A percentile compares a stretch with the other conserved stretches of the same genome.
phyloP scores from a whole-genome alignment of 2,329 filamentous ascomycete genomes.

The Cercospora janseana region DNA sequence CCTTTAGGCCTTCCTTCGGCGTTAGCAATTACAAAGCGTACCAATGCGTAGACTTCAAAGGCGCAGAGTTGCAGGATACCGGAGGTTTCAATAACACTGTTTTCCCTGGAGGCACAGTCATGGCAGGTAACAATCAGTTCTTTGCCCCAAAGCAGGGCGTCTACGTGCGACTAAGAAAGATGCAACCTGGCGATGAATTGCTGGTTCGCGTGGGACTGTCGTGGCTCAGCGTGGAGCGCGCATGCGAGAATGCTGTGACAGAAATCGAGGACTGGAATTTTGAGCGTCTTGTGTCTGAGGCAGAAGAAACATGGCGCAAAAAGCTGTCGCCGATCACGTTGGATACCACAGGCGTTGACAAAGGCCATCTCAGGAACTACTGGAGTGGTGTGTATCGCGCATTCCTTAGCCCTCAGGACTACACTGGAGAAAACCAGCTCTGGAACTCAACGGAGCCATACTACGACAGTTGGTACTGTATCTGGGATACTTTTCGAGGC shows the following conservation, averaged over 20 bases:
- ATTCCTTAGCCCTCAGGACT: constrained; percentile 47
- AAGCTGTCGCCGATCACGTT: constrained; percentile 42
- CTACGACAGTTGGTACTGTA: constrained; percentile 57
- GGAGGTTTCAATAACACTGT: constrained; percentile 58
- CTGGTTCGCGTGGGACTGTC: constrained; percentile 65
- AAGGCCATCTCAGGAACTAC: constrained; percentile 41
- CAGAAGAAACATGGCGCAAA: constrained; percentile 41
- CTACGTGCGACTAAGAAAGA: constrained; percentile 38
- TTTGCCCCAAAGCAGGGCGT: constrained; percentile 20
- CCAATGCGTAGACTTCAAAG: constrained; percentile 59
- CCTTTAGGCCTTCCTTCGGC: constrained; percentile 62
- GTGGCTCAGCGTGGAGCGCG: constrained; percentile 63
- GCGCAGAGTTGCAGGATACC: constrained; percentile 52
- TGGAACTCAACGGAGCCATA: constrained; percentile 47
- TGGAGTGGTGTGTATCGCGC: constrained; percentile 47
- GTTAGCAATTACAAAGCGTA: constrained; percentile 56
- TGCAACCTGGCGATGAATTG: constrained; percentile 48
- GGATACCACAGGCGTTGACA: constrained; percentile 36
- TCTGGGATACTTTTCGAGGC: constrained; percentile 47
- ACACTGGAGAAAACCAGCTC: constrained; percentile 46
- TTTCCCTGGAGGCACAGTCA: constrained; percentile 40
- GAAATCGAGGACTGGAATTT: constrained; percentile 68
- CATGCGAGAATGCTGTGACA: constrained; percentile 64
- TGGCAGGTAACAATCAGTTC: constrained; percentile 37
- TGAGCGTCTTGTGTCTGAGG: constrained; percentile 46